Base-by-base conservation (phyloP, 108 stramenopile species). In the Stephanodiscus minutulus region DNA sequence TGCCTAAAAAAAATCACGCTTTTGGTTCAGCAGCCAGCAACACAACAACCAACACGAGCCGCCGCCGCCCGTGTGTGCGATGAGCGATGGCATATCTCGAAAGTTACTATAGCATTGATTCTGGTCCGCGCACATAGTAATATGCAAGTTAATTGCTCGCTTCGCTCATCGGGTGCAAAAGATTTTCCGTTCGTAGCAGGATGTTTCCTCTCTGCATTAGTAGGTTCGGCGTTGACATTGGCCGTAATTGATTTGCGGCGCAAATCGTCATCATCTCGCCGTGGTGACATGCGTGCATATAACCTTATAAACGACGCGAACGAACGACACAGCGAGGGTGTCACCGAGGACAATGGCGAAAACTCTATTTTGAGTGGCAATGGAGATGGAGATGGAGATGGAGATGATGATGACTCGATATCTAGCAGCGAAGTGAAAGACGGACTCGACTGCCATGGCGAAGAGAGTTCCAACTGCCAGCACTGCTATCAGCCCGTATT, bases 151-250 rank as follows among this genome's bases (percentile, higher is more conserved):
- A n/a, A n/a, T n/a, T n/a, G n/a, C n/a, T n/a, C n/a, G n/a, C n/a
- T n/a, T n/a, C n/a, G n/a, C n/a, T n/a, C n/a, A n/a, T n/a, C n/a
- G n/a, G n/a, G n/a, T n/a, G n/a, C n/a, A n/a, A n/a, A 61, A 36
- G 29, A 41, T 33, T 22, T 33, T 10, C 35, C 60, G 12, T 61
- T 28, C 11, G 60, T 15, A 15, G 43, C 43, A 44, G 43, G 43
- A 41, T 64, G 47, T 43, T 17, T 64, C 18, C 33, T 64, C 33
- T 43, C 62, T 25, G 43, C 62, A 25, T 46, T 48, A 41, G 9
- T 48, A 33, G 62, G 46, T 43, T 64, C 62, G 62, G 62, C 18
- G 62, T 43, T 64, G 62, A 64, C 62, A 17, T 48, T 43, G 17
- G 37, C 20, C 47, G n/a, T 41, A 1, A 24, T 64, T 48, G 62